These are phyloP conservation scores for Coix lacrymajobi DNA, from an alignment of 176 grass and related monocot genomes.

Conservation along the genomic window DNA sequence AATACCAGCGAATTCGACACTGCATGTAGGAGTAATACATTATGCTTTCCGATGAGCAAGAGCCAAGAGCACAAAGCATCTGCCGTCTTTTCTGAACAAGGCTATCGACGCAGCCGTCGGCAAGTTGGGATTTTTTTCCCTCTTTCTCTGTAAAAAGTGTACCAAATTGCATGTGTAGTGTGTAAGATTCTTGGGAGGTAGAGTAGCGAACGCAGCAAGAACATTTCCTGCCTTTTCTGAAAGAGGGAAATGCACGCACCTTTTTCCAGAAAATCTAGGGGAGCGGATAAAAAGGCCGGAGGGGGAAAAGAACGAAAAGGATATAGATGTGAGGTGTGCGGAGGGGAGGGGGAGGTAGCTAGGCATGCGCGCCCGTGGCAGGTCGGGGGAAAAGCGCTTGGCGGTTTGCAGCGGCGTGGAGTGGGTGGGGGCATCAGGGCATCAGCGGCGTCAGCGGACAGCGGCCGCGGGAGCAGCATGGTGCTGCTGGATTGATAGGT, in stretches of 20 bases:
- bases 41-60: background rate
- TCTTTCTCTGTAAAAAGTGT: background rate
- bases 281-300: background rate
- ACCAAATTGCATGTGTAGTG: background rate
- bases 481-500: conserved; percentile 22
- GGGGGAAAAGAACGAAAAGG: background rate
- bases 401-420: conserved; percentile 41
- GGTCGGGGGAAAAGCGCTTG: conserved; percentile 20
- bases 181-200: background rate
- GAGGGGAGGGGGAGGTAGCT: background rate
- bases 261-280: background rate
- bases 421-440: conserved; percentile 16
- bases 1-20: background rate
- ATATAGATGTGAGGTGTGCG: too few species aligned
- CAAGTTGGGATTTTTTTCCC: background rate
- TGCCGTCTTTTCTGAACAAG: conserved; percentile 8
- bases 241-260: background rate
- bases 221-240: background rate
- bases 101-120: background rate
- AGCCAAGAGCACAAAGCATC: background rate
- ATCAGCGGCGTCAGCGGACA: conserved; percentile 21
- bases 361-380: conserved; percentile 39
- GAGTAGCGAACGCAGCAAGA: background rate
- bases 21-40: background rate
- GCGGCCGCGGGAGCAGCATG: background rate